Base-by-base conservation (phyloP, 352 stramenopile species). In the Pythium phragmiticola region DNA sequence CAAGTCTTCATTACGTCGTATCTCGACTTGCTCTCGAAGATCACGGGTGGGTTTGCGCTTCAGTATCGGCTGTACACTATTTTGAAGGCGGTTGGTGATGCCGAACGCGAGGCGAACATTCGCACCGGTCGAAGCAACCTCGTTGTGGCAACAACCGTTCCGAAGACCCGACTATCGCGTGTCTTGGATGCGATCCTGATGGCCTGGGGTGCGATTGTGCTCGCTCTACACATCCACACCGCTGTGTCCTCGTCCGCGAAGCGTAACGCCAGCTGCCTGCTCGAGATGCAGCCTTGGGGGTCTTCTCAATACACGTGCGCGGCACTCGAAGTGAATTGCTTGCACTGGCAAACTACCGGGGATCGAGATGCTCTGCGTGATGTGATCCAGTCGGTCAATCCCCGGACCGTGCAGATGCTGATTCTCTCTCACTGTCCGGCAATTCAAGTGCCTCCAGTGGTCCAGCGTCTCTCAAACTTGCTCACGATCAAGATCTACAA, bases 1-100 rank as follows among this genome's bases (percentile, higher is more conserved):
- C 53, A 72, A 36, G 53, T 64, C 17, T 48, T 72, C 0, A 48
- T 72, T 5, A 72, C 57, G 5, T 68, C 65, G 30, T 61, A 36
- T 6, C 19, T 64, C 14, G 65, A 72, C 19, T 56, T 41, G 36
- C 36, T 41, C 36, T 41, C 36, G 36, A 41, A 41, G 13, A 14
- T 41, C 36, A 41, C 36, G 8, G 36, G 36, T 13, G 36, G 36
- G 13, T 41, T 41, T 41, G 36, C 8, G 8, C 36, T 41, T 41
- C 36, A 41, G 36, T 41, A 41, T 41, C 36, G 13, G 36, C 36
- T 41, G 36, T 41, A 41, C 36, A 14, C 36, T 1, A 41, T 41
- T 41, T 14, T 41, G 7, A 14, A 41, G 8, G 36, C 36, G 0
- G 13, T 41, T 13, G 13, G 13, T 13, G 36, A 8, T 41, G 36